Evolutionary conservation across 225 moss, liverwort and hornwort genomes (phyloP).

Genomic region (Polytrichum formosum): DNA sequence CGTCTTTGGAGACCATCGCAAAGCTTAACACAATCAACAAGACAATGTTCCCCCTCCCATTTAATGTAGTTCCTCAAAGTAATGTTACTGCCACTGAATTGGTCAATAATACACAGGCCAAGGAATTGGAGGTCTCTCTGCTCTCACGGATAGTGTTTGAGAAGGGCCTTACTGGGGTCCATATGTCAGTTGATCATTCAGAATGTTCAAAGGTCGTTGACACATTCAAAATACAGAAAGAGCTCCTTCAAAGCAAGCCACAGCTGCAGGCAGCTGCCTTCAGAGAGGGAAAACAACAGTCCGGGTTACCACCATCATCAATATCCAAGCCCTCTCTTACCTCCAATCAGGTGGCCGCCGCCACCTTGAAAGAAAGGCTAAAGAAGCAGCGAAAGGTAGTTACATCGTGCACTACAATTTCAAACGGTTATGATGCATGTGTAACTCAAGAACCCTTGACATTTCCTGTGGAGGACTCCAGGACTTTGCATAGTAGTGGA

Average conservation of each 20-base stretch:
- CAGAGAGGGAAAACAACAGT: background rate
- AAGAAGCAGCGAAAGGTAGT: conserved; percentile 6
- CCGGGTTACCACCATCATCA: background rate
- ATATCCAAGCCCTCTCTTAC: background rate
- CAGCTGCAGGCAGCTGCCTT: conserved; percentile 1
- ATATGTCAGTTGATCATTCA: conserved; percentile 7
- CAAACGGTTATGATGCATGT: background rate
- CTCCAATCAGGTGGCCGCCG: conserved; percentile 28
- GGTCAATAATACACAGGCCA: background rate
- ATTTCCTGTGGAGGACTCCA: background rate
- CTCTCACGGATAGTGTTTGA: conserved; percentile 20
- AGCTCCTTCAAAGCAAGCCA: conserved; percentile 12
- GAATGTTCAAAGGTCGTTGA: conserved; percentile 15
- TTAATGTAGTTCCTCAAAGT: background rate
- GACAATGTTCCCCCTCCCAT: conserved; percentile 48
- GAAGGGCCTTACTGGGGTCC: conserved; percentile 3
- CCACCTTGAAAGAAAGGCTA: conserved; percentile 25
- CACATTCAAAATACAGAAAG: conserved; percentile 4
- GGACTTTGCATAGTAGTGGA: background rate
- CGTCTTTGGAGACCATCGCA: conserved; percentile 40
- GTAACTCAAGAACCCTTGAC: no score
- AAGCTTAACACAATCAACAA: conserved; percentile 41
- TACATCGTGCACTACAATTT: background rate
- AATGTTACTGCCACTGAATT: background rate
- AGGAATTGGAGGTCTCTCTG: conserved; percentile 12